Evolutionary conservation across 2,329 filamentous ascomycete species (phyloP), one percentile per base, ranked within the genome.

Genomic region (Emericellopsis atlantica): DNA sequence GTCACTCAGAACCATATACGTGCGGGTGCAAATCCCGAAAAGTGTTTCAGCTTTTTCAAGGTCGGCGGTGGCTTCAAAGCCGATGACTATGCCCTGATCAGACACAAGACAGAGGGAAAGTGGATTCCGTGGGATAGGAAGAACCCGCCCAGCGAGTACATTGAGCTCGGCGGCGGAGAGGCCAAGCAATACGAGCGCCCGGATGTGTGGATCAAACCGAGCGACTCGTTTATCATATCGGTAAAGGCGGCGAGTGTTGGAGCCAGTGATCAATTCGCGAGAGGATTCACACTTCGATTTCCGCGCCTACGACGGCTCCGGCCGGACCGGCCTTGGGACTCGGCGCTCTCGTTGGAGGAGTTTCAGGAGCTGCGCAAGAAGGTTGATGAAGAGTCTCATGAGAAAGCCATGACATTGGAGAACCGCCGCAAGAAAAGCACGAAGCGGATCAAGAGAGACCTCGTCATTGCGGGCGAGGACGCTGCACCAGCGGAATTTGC

Each of bases 21-120:
- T 31, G 64, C 66, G 3, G 74, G 74, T 2, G 66, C 66, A 5
- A 72, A 79, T 45, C 72, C 78, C 0, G 81, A 85, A 60, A 88
- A 86, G 57, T 93, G 80, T 54, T 84, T 80, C 51, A 95, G 88
- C n/a, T 95, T 98, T 64, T 94, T 89, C 70, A 95, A 92, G 59
- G 92, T 98, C 14, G 92, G 92, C n/a, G 92, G 92, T 40, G 92
- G 92, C 0, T 89, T 96, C 57, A 79, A 76, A 12, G 81, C 78
- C 1, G 77, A 84, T 40, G 92, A 98, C 53, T 96, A 95, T 56
- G 79, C 82, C 0, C 77, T 82, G 43, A 81, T 98, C 36, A 72
- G 79, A 5, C 86, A 94, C 52, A 72, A 79, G 21, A 96, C 90
- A 0, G 84, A 95, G 44, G 88, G 84, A 5, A 95, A 95, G 57